Evolutionary conservation across 163 green algal species (phyloP), one percentile per base, ranked within the genome.

Genomic region (Volvox carteri): DNA sequence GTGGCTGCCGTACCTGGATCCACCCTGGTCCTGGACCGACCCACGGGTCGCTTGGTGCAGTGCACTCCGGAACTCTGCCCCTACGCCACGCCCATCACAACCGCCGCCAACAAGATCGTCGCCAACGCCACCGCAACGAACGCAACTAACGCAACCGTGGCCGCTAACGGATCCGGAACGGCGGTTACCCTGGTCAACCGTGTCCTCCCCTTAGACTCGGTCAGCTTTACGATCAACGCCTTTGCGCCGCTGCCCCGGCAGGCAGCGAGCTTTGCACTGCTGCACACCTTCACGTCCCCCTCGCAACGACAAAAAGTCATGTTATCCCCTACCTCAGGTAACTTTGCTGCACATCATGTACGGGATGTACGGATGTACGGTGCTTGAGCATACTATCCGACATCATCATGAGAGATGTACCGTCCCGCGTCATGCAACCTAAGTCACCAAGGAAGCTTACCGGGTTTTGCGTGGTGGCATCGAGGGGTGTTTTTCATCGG

Each of bases 211-310:
- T 18, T 84, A 4, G 76, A 84, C 30, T 50, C 30, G 11, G 2
- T 33, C 44, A 52, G 19, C 76, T 70, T 72, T 5, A 52, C 76
- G 9, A 84, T 84, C 35, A 84, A 84, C 50, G 76, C 76, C 2
- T 33, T 23, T 3, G 50, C 76, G 76, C 76, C 76, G 9, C 6
- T 70, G 18, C 30, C 60, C 48, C 76, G 76, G 14, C 76, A 84
- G 35, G 76, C 76, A 18, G 76, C 76, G 2, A 50, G 48, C 16
- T 84, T 54, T 33, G 50, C 52, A 33, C 23, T 84, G 33, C n/a
- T 84, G 48, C 50, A 70, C 30, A 50, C 21, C 0, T 84, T 72
- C 50, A 84, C 76, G 5, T 21, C 44, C 8, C 76, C 76, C 16
- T 33, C 41, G 33, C 12, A 84, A 1, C 76, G 50, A n/a, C 39